phyloP scores from a whole-genome alignment of 1,139 yeast species.

The Wickerhamomyces sp. region DNA sequence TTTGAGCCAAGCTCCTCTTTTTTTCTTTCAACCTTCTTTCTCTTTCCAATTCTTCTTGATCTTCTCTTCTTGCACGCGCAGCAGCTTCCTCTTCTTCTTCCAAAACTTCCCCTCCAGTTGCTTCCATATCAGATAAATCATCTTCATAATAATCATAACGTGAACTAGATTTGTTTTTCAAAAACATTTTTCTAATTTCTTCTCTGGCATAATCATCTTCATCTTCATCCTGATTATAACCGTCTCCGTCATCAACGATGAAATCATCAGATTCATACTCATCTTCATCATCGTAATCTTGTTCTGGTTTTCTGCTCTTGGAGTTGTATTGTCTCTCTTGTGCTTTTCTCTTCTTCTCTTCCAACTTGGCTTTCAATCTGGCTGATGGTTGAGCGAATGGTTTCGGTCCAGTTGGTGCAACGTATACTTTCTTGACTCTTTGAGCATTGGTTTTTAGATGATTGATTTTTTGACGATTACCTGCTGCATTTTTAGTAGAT shows the following conservation, averaged over 20 bases:
- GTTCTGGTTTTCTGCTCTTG: constrained; percentile 13
- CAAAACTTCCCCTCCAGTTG: constrained; percentile 81
- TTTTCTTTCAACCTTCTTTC: constrained; percentile 44
- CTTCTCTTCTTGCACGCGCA: constrained; percentile 58
- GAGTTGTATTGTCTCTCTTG: constrained; percentile 12
- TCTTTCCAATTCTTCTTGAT: constrained; percentile 53
- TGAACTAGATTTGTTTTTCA: constrained; percentile 51
- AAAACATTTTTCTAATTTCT: constrained; percentile 86
- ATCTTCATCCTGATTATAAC: constrained; percentile 17
- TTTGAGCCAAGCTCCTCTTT: constrained; percentile 30
- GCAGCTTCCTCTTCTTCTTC: constrained; percentile 74
- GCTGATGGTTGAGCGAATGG: constrained; percentile 31
- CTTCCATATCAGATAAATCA: constrained; percentile 84
- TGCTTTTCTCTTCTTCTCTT: constrained; percentile 21
- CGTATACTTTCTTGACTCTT: not conserved
- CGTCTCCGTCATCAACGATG: constrained; percentile 53
- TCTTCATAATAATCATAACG: constrained; percentile 44
- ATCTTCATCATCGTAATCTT: constrained; percentile 28
- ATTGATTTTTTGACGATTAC: not conserved
- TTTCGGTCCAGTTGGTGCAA: constrained; percentile 7
- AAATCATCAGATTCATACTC: constrained; percentile 34
- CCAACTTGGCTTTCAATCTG: constrained; percentile 26
- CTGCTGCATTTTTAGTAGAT: constrained; percentile 1
- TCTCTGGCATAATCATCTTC: constrained; percentile 61
- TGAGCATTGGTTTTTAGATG: not conserved